These are phyloP conservation scores for Candida chilensis DNA, from an alignment of 805 yeast genomes.

Conservation along the genomic window DNA sequence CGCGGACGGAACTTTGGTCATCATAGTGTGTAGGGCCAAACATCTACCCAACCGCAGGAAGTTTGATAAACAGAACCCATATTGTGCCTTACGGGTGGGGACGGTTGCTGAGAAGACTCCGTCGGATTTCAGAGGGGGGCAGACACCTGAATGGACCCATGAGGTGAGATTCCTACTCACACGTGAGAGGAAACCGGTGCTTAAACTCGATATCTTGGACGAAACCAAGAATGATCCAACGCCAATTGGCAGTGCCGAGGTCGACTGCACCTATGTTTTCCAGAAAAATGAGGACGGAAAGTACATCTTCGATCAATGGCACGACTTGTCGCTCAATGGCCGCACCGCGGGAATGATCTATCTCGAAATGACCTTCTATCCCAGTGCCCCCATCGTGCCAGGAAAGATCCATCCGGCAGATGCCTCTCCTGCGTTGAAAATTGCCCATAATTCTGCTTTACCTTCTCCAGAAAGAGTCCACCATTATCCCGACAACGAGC, in stretches of 20 bases:
- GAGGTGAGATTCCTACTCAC: slow-evolving; percentile 61
- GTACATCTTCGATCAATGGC: slow-evolving; percentile 86
- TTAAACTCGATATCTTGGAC: slow-evolving; percentile 73
- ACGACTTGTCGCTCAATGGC: slow-evolving; percentile 53
- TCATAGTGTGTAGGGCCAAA: slow-evolving; percentile 72
- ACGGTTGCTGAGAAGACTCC: slow-evolving; percentile 76
- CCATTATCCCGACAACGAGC: background rate
- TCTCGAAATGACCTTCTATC: slow-evolving; percentile 88
- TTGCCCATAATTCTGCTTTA: background rate
- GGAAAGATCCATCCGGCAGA: slow-evolving; percentile 15
- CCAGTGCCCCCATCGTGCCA: slow-evolving; percentile 36
- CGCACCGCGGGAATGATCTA: slow-evolving; percentile 83
- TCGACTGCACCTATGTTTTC: slow-evolving; percentile 70
- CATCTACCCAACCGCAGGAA: slow-evolving; percentile 82
- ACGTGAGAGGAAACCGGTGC: slow-evolving; percentile 49
- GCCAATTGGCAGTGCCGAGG: slow-evolving; percentile 72
- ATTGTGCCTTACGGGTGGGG: slow-evolving; percentile 73
- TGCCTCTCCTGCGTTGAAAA: background rate
- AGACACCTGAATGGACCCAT: slow-evolving; percentile 82
- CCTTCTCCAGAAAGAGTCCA: background rate
- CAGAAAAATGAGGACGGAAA: slow-evolving; percentile 45
- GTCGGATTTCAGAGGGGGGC: slow-evolving; percentile 82
- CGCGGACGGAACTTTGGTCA: slow-evolving; percentile 51
- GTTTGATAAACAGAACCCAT: slow-evolving; percentile 91
- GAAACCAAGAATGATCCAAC: slow-evolving; percentile 83